Evolutionary conservation across 2,329 filamentous ascomycete species (phyloP).

Genomic region (Colletotrichum salicis): DNA sequence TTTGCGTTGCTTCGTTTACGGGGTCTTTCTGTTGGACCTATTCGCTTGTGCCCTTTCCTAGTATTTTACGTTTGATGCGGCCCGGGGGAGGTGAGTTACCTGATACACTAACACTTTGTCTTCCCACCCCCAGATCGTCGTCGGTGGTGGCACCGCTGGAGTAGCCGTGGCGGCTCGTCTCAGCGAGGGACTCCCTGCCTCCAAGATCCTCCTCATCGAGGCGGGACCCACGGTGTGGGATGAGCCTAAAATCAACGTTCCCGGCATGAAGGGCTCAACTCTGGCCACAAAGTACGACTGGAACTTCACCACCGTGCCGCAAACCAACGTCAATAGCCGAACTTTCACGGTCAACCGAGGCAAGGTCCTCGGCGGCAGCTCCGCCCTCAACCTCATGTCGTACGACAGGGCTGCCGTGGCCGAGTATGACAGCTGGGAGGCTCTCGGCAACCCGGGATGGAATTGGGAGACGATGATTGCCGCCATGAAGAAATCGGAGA

Average conservation of each 20-base stretch:
- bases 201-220: constrained; percentile 45
- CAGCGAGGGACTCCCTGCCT: constrained; percentile 37
- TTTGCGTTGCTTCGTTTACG: constrained; percentile 10
- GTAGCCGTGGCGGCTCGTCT: constrained; percentile 43
- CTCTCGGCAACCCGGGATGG: constrained; percentile 48
- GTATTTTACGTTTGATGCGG: background rate
- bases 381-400: constrained; percentile 55
- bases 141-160: constrained; percentile 49
- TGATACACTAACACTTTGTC: constrained; percentile 4
- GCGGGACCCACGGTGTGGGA: constrained; percentile 42
- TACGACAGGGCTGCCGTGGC: constrained; percentile 44
- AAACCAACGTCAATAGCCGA: constrained; percentile 49
- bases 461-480: constrained; percentile 49
- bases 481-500: constrained; percentile 44
- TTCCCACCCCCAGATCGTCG: constrained; percentile 39
- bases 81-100: background rate
- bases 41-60: background rate
- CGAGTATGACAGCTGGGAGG: constrained; percentile 49
- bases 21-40: background rate
- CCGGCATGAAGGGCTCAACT: constrained; percentile 41
- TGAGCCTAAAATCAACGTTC: constrained; percentile 42
- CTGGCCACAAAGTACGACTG: constrained; percentile 46
- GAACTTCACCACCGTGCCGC: constrained; percentile 53
- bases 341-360: constrained; percentile 52
- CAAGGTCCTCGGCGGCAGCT: constrained; percentile 58